A percentile compares a stretch with the other conserved stretches of the same genome.
Evolutionary conservation across 306 rosid species (phyloP).

Genomic region (Macrotyloma uniflorum): DNA sequence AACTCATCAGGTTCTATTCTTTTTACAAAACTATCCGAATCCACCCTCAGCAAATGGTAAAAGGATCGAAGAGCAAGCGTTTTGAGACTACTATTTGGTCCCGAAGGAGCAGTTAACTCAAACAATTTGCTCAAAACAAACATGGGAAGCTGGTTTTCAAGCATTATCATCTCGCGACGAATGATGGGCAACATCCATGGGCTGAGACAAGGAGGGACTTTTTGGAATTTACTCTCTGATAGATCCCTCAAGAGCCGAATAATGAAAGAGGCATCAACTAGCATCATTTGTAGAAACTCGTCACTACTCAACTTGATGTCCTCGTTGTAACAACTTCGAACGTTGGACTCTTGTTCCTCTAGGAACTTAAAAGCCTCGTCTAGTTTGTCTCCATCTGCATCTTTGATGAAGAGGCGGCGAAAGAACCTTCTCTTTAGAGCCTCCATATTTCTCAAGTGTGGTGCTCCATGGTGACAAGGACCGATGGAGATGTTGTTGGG

Average conservation of each 20-base stretch:
- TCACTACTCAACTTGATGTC: constrained; percentile 31
- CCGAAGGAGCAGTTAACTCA: background rate
- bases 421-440: constrained; percentile 24
- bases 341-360: constrained; percentile 25
- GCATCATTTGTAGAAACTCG: constrained; percentile 46
- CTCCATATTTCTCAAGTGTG: constrained; percentile 30
- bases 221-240: background rate
- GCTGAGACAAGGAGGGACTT: constrained; percentile 25
- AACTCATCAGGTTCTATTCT: background rate
- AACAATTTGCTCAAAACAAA: constrained; percentile 44
- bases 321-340: constrained; percentile 36
- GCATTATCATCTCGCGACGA: constrained; percentile 47
- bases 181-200: constrained; percentile 55
- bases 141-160: constrained; percentile 57
- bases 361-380: constrained; percentile 28
- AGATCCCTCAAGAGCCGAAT: constrained; percentile 43
- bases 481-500: constrained; percentile 48
- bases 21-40: background rate
- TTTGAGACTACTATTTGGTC: constrained; percentile 11
- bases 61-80: constrained; percentile 43
- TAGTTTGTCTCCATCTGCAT: background rate
- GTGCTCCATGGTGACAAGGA: constrained; percentile 41
- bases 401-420: constrained; percentile 30
- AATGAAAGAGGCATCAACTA: constrained; percentile 40
- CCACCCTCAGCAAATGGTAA: constrained; percentile 33